Base-by-base conservation (phyloP, 2,329 filamentous ascomycete species). In the Colletotrichum godetiae region DNA sequence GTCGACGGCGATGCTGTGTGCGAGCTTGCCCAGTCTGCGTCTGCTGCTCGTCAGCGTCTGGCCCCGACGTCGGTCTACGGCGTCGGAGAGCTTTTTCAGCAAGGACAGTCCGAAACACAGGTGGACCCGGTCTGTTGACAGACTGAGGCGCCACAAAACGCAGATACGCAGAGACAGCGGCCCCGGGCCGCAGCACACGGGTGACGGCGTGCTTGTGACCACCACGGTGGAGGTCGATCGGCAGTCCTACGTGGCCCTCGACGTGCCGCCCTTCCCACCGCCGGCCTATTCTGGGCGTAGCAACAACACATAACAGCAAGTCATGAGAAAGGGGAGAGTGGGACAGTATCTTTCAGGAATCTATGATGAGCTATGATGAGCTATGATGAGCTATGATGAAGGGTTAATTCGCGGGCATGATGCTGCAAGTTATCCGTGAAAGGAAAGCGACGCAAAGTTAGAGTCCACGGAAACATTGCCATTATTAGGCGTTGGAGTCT, bases 1-100 rank as follows among this genome's bases (percentile, higher is more conserved):
- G 56, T 67, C 65, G 8, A n/a, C 29, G 29, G 65, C 31, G 5
- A 67, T 67, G 29, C 65, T 67, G 3, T 60, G 29, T 60, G 56
- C 46, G 15, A 55, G 42, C n/a, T 37, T 67, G 27, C 64, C 56
- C 10, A 60, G 27, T 22, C 31, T 67, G 10, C 42, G 42, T 42
- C 22, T 60, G 5, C 56, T 67, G 12, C 29, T 67, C 29, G 10
- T 60, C 31, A 55, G 7, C 2, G n/a, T 60, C 29, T 10, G 19
- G 12, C 11, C 29, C 8, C 22, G 22, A n/a, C 42, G 24, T 60
- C 42, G 8, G 5, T 19, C 65, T 13, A 5, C 22, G 15, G n/a
- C 15, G 5, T 60, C 15, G 42, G 56, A 8, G 15, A 37, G 22
- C 65, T 53, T 53, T 53, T 56, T 59, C 15, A 22, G 19, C 35